Evolutionary conservation across 495 filamentous ascomycete genomes (phyloP).

Genomic region (Neurospora sublineolata): DNA sequence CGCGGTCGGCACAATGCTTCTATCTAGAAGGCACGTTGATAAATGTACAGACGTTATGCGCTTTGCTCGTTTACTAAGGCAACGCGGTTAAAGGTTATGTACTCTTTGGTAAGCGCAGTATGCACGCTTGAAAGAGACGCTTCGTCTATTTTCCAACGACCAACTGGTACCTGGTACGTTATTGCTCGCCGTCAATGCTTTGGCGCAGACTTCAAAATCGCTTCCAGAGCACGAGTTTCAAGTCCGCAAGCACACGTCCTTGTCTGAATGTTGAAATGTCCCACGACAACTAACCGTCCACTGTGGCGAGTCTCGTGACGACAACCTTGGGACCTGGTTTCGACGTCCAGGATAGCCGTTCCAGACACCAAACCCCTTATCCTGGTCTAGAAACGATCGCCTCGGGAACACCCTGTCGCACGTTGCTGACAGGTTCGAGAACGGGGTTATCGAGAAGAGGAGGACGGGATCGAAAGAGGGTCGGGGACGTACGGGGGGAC

Average conservation of each 20-base stretch:
- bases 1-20: constrained; percentile 2
- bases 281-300: not conserved
- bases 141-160: not conserved
- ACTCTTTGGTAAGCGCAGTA: not conserved
- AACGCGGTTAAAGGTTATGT: constrained; percentile 3
- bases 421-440: not conserved
- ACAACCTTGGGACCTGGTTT: not conserved
- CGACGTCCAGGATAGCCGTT: not conserved
- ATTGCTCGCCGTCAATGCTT: not conserved
- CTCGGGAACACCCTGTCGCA: not conserved
- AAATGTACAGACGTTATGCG: not conserved
- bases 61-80: not conserved
- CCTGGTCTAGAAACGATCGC: not conserved
- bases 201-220: not conserved
- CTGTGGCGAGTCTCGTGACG: constrained; percentile 1
- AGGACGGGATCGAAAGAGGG: not conserved
- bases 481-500: not conserved
- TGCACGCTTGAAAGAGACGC: not conserved
- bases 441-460: not conserved
- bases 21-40: not conserved
- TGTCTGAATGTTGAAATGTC: not conserved
- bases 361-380: not conserved
- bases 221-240: constrained; percentile 1
- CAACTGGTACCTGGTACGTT: not conserved
- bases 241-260: constrained; percentile 1